A percentile compares a stretch with the other conserved stretches of the same genome.
Evolutionary conservation across 176 grass and related monocot genomes (phyloP).

Genomic region (Zizania latifolia): DNA sequence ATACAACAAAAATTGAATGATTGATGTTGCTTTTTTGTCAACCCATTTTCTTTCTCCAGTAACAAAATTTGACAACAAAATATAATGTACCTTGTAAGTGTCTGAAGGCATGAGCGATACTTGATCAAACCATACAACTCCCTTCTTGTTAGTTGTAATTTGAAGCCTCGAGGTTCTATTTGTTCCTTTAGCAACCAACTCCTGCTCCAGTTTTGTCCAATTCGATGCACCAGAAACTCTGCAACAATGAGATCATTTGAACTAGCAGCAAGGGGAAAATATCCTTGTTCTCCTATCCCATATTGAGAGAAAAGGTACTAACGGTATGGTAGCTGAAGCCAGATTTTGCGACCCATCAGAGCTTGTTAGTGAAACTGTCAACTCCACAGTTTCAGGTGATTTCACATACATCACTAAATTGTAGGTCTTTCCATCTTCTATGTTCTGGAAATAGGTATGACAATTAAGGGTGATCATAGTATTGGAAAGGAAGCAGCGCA

Average conservation of each 20-base stretch:
- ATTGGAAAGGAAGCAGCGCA: neutral
- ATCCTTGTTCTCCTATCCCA: neutral
- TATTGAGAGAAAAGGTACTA: slow-evolving; percentile 24
- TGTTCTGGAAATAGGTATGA: slow-evolving; percentile 60
- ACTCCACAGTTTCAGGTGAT: slow-evolving; percentile 36
- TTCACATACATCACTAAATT: slow-evolving; percentile 71
- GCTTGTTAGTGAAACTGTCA: slow-evolving; percentile 61
- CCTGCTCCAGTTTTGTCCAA: slow-evolving; percentile 49
- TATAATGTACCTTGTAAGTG: slow-evolving; percentile 46
- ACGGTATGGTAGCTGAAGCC: slow-evolving; percentile 55
- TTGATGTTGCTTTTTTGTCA: neutral
- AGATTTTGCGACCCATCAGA: slow-evolving; percentile 53
- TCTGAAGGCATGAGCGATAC: slow-evolving; percentile 57
- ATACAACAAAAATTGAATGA: neutral
- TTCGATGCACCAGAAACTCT: slow-evolving; percentile 36
- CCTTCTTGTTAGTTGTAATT: slow-evolving; percentile 40
- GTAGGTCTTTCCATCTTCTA: slow-evolving; percentile 79
- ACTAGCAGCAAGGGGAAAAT: neutral
- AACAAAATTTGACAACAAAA: neutral
- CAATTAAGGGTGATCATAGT: neutral
- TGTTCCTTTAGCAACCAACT: slow-evolving; percentile 37
- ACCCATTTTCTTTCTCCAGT: neutral
- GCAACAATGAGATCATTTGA: neutral
- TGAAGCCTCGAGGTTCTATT: slow-evolving; percentile 42
- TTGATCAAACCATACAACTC: slow-evolving; percentile 59